phyloP scores from a whole-genome alignment of 2,329 filamentous ascomycete genomes.

The Xylariaceae sp. region DNA sequence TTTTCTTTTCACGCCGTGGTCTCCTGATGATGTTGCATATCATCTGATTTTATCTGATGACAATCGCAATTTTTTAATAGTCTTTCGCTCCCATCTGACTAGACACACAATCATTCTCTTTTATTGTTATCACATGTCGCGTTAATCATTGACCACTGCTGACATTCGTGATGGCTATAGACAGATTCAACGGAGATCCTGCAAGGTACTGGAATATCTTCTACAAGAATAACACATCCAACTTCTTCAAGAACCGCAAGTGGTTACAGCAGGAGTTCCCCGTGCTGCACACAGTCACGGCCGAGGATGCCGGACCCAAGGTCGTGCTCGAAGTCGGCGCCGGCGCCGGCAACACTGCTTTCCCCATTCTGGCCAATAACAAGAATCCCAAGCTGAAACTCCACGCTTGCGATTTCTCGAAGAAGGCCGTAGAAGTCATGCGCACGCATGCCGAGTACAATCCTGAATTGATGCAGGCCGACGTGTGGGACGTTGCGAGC shows the following conservation, averaged over 20 bases:
- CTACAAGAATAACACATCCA: slow-evolving; percentile 94
- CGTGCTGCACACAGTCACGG: slow-evolving; percentile 69
- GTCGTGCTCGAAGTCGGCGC: slow-evolving; percentile 86
- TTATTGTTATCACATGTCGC: background rate
- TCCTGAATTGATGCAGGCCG: slow-evolving; percentile 67
- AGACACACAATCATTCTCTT: slow-evolving; percentile 21
- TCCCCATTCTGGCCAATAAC: slow-evolving; percentile 81
- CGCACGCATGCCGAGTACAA: slow-evolving; percentile 73
- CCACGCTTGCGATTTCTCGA: slow-evolving; percentile 94
- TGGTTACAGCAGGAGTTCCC: slow-evolving; percentile 97
- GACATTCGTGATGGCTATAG: slow-evolving; percentile 35
- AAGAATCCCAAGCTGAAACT: slow-evolving; percentile 75
- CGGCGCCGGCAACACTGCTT: slow-evolving; percentile 93
- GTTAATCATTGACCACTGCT: background rate
- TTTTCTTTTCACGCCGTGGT: slow-evolving; percentile 19
- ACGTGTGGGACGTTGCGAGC: slow-evolving; percentile 88
- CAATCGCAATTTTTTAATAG: slow-evolving; percentile 45
- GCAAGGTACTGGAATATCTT: slow-evolving; percentile 98
- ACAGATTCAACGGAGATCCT: slow-evolving; percentile 81
- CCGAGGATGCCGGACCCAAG: slow-evolving; percentile 61
- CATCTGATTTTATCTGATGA: slow-evolving; percentile 64
- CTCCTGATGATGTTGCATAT: slow-evolving; percentile 61
- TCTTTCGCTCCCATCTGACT: slow-evolving; percentile 74
- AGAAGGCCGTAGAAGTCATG: slow-evolving; percentile 91
- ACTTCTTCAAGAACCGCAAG: slow-evolving; percentile 98